These are phyloP conservation scores for Besnoitia besnoiti DNA, from an alignment of 169 alveolate species.

Conservation along the genomic window DNA sequence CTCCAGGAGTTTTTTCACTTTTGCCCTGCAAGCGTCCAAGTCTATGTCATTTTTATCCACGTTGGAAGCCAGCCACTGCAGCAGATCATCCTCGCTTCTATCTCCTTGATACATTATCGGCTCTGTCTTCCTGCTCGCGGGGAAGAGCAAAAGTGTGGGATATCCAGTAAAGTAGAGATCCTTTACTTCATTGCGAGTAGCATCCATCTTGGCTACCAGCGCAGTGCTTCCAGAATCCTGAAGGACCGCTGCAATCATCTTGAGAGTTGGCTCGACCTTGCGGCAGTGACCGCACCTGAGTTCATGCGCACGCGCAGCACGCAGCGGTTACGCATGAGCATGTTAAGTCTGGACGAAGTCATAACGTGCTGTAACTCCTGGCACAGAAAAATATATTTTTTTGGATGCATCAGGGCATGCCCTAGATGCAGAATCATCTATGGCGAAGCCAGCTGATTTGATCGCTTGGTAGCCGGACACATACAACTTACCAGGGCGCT, in stretches of 20 bases:
- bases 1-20: neutral
- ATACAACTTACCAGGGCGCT: slow-evolving; percentile 51
- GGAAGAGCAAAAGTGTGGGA: slow-evolving; percentile 52
- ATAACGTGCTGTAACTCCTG: neutral
- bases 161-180: slow-evolving; percentile 44
- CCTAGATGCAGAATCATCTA: neutral
- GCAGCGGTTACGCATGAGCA: too few species aligned
- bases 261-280: slow-evolving; percentile 59
- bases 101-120: slow-evolving; percentile 53
- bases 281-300: slow-evolving; percentile 67
- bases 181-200: slow-evolving; percentile 55
- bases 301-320: neutral
- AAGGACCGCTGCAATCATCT: slow-evolving; percentile 26
- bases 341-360: neutral
- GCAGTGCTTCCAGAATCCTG: slow-evolving; percentile 2
- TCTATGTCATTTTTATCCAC: slow-evolving; percentile 3
- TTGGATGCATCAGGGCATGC: neutral
- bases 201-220: slow-evolving; percentile 55
- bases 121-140: slow-evolving; percentile 4
- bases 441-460: neutral
- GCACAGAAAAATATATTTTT: neutral
- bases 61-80: slow-evolving; percentile 45
- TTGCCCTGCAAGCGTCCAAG: neutral
- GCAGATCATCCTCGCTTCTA: slow-evolving; percentile 39
- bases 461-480: neutral